These are phyloP conservation scores for Papiliotrema nemorosa DNA, from an alignment of 1,284 basidiomycete species.

Conservation along the genomic window DNA sequence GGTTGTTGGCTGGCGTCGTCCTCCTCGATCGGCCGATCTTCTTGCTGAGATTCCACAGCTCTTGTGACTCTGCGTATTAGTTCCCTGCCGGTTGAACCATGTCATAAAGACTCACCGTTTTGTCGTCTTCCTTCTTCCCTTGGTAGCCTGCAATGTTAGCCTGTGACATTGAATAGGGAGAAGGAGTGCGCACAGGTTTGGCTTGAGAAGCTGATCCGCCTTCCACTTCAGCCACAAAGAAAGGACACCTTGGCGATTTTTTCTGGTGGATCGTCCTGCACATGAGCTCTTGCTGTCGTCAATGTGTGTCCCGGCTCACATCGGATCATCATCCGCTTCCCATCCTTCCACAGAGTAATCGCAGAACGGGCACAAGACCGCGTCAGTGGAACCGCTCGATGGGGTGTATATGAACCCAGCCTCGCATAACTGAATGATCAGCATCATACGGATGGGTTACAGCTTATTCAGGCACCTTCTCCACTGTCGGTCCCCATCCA, in stretches of 20 bases:
- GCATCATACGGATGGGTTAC: background rate
- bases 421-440: constrained; percentile 70
- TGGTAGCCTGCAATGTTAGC: background rate
- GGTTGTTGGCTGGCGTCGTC: background rate
- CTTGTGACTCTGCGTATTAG: too few relatives aligned
- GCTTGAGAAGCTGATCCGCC: background rate
- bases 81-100: constrained; percentile 1
- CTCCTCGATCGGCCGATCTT: background rate
- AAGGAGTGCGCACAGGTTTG: background rate
- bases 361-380: constrained; percentile 74
- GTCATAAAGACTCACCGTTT: background rate
- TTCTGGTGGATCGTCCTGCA: constrained; percentile 2
- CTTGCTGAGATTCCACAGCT: too few relatives aligned
- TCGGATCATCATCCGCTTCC: constrained; percentile 73
- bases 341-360: constrained; percentile 68
- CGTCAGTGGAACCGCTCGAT: constrained; percentile 60
- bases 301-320: constrained; percentile 46
- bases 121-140: background rate
- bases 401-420: constrained; percentile 78
- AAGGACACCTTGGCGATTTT: constrained; percentile 8
- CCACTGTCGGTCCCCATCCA: constrained; percentile 65
- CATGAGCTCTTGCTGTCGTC: background rate
- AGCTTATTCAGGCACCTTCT: constrained; percentile 55
- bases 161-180: background rate
- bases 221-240: constrained; percentile 3